Conservation (phyloP, 768 basidiomycete genomes). For the Naganishia vishniacii region DNA sequence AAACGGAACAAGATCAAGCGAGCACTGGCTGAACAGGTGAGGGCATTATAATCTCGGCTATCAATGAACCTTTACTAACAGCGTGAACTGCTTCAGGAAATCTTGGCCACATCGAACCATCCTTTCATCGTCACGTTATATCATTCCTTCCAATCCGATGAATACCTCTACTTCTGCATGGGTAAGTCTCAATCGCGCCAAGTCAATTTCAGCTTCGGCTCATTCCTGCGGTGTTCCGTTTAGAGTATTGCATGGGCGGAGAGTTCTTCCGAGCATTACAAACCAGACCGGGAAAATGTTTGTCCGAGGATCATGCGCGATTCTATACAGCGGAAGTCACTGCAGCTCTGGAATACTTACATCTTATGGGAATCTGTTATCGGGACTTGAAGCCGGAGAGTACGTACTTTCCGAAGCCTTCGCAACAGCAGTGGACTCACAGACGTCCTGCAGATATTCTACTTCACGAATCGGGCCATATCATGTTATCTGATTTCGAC, state of each 20-base stretch:
- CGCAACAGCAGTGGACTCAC: too few relatives aligned
- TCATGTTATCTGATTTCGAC: constrained; percentile 99
- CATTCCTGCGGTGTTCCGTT: constrained; percentile 11
- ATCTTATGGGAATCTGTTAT: constrained; percentile 99
- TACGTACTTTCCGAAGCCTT: constrained; percentile 53
- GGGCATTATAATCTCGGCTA: constrained; percentile 5
- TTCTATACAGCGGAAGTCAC: constrained; percentile 99
- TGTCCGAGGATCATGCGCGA: constrained; percentile 86
- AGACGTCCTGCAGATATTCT: constrained; percentile 69
- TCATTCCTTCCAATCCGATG: constrained; percentile 97
- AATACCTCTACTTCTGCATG: constrained; percentile 89
- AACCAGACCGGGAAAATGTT: constrained; percentile 90
- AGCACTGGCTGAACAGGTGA: constrained; percentile 82
- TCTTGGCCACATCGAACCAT: constrained; percentile 95
- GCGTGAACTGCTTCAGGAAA: constrained; percentile 56
- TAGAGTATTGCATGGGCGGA: constrained; percentile 92
- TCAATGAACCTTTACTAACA: neutral
- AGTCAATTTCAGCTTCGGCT: neutral
- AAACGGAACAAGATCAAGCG: constrained; percentile 99
- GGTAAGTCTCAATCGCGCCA: neutral
- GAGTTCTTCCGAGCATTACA: constrained; percentile 98
- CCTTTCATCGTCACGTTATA: constrained; percentile 99
- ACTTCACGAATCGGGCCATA: constrained; percentile 94
- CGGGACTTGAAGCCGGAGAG: constrained; percentile 99
- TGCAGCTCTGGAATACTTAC: constrained; percentile 94